These are phyloP conservation scores for Gelatoporia subvermispora DNA, from an alignment of 768 basidiomycete genomes.

Conservation along the genomic window DNA sequence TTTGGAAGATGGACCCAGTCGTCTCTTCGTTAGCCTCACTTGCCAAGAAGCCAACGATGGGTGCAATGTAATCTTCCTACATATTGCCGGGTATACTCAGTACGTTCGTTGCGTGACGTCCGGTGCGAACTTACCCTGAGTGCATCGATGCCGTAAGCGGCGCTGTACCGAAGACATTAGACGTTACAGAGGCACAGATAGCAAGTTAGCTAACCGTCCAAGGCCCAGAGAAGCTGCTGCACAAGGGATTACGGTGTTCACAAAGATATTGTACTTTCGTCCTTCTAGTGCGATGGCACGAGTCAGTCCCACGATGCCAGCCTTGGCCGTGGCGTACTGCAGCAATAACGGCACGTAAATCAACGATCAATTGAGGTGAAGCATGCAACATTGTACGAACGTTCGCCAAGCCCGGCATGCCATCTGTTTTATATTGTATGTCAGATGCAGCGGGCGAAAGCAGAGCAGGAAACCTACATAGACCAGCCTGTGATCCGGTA, in stretches of 20 bases:
- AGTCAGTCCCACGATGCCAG: slow-evolving; percentile 88
- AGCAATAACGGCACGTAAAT: slow-evolving; percentile 2
- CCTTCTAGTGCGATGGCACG: slow-evolving; percentile 89
- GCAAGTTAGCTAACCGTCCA: neutral
- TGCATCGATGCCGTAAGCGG: slow-evolving; percentile 67
- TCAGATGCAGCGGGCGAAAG: neutral
- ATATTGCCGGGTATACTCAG: no score
- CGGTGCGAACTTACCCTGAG: slow-evolving; percentile 58
- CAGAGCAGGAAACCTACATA: slow-evolving; percentile 55
- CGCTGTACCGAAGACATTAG: neutral
- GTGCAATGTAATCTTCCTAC: slow-evolving; percentile 88
- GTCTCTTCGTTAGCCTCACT: slow-evolving; percentile 76
- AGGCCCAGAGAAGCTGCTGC: slow-evolving; percentile 57
- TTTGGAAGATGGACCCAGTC: slow-evolving; percentile 77
- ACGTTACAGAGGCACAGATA: neutral
- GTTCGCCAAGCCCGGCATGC: slow-evolving; percentile 94
- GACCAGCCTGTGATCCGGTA: slow-evolving; percentile 88
- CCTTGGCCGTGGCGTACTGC: slow-evolving; percentile 89
- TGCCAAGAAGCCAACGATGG: slow-evolving; percentile 85
- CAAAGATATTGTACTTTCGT: slow-evolving; percentile 83
- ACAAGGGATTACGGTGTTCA: slow-evolving; percentile 82
- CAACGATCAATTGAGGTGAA: neutral
- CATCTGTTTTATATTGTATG: slow-evolving; percentile 45
- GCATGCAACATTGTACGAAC: slow-evolving; percentile 30
- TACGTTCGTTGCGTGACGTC: neutral